phyloP scores from a whole-genome alignment of 345 rosid species.

The Citrus cavaleriei region DNA sequence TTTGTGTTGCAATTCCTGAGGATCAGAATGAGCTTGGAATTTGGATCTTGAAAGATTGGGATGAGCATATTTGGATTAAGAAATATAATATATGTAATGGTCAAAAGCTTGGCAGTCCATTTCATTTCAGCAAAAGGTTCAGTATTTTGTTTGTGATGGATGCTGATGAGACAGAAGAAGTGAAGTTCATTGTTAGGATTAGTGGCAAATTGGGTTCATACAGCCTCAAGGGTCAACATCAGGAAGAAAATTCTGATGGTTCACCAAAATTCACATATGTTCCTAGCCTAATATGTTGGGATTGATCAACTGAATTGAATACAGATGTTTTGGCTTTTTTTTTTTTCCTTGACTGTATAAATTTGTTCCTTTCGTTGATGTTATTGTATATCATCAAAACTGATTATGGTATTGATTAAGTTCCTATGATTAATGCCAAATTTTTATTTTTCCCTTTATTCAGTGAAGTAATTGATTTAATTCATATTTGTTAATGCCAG shows the following conservation, averaged over 20 bases:
- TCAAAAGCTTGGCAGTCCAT: not conserved
- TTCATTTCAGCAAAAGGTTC: constrained; percentile 3
- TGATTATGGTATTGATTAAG: not conserved
- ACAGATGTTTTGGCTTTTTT: not conserved
- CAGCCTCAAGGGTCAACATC: not conserved
- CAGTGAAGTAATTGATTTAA: no score
- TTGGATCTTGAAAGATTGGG: not conserved
- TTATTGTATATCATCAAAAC: not conserved
- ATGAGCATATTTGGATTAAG: not conserved
- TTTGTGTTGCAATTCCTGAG: not conserved
- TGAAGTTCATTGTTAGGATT: not conserved
- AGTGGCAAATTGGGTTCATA: not conserved
- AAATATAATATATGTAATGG: not conserved
- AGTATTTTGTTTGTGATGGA: not conserved
- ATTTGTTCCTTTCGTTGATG: not conserved
- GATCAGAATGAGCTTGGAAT: not conserved
- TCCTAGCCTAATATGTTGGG: not conserved
- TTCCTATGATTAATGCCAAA: not conserved
- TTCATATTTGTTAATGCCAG: no score
- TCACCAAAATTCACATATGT: not conserved
- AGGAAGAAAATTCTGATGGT: not conserved
- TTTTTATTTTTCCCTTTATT: no score
- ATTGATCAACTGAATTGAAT: not conserved
- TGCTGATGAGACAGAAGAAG: not conserved
- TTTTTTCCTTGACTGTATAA: not conserved